Percentiles rank a stretch among this genome's conserved stretches.
Evolutionary conservation across 805 yeast species (phyloP).

Genomic region (Phaffomyces opuntiae): DNA sequence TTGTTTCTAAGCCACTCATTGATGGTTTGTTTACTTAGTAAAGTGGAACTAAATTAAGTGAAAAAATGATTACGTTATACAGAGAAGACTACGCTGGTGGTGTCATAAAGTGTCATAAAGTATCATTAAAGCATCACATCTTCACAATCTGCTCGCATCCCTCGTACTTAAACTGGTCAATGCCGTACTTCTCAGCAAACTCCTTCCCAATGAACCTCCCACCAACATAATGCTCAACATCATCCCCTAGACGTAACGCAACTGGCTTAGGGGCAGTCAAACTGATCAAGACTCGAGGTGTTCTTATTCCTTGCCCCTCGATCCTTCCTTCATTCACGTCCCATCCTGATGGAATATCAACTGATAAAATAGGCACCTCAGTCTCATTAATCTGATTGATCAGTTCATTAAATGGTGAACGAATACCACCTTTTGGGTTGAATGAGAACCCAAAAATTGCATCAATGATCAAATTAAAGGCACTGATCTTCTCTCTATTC

Average conservation of each 20-base stretch:
- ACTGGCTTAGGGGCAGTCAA: constrained; percentile 95
- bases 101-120: background rate
- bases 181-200: constrained; percentile 68
- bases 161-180: constrained; percentile 54
- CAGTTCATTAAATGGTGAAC: constrained; percentile 63
- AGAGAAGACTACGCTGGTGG: no score
- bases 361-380: constrained; percentile 58
- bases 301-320: constrained; percentile 30
- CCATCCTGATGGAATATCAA: constrained; percentile 97
- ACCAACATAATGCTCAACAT: constrained; percentile 67
- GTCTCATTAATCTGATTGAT: constrained; percentile 32
- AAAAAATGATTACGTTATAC: background rate
- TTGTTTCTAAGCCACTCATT: constrained; percentile 3
- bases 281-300: constrained; percentile 67
- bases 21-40: background rate
- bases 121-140: constrained; percentile 10
- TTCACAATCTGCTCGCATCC: constrained; percentile 52
- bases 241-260: constrained; percentile 42
- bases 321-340: constrained; percentile 85
- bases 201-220: constrained; percentile 72
- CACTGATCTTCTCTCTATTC: constrained; percentile 21
- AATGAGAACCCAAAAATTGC: constrained; percentile 92
- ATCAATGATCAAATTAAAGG: constrained; percentile 50
- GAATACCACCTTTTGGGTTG: constrained; percentile 61
- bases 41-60: background rate